Base-by-base conservation (phyloP, 495 filamentous ascomycete genomes). In the Xylaria longipes region DNA sequence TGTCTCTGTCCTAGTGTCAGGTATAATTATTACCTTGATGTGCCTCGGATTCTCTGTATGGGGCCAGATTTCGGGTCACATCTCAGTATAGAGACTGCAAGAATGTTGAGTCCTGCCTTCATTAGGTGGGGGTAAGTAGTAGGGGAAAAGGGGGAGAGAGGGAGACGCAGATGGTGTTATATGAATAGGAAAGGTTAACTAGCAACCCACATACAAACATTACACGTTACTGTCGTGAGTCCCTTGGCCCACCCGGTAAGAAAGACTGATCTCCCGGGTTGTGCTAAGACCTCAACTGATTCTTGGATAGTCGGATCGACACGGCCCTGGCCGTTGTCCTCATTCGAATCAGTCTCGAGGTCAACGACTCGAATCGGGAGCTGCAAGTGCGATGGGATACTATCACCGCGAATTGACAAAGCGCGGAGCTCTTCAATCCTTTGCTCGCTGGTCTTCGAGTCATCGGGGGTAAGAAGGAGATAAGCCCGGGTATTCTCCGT, bases 401-500 rank as follows among this genome's bases (percentile, higher is more conserved):
- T 41, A 31, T 78, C 72, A 17, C 72, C 35, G 31, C 80, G 76
- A 5, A 76, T 72, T 20, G 77, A 80, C 5, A 80, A 71, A 12
- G 46, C 35, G 45, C 73, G 76, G n/a, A 80, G 71, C 50, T 71
- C 54, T 27, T 73, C 46, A 2, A 78, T 52, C 20, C 78, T 67
- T 58, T 74, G 74, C 52, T 75, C 71, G 39, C 48, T 67, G 1
- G 75, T 69, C 56, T 72, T 71, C 45, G 52, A 52, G 12, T 68
- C 54, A 22, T 73, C 70, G 27, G 73, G 69, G 20, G 56, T 56
- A n/a, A 84, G 70, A 48, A 85, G 73, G 0, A 82, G 66, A 43
- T 73, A 25, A 20, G 81, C 80, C 31, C 83, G 76, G 1, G 70
- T 70, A 57, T 77, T 79, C 75, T 85, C 83, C 1, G 72, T 75